Base-by-base conservation (phyloP, 768 basidiomycete genomes). In the Termitomyces heimii region DNA sequence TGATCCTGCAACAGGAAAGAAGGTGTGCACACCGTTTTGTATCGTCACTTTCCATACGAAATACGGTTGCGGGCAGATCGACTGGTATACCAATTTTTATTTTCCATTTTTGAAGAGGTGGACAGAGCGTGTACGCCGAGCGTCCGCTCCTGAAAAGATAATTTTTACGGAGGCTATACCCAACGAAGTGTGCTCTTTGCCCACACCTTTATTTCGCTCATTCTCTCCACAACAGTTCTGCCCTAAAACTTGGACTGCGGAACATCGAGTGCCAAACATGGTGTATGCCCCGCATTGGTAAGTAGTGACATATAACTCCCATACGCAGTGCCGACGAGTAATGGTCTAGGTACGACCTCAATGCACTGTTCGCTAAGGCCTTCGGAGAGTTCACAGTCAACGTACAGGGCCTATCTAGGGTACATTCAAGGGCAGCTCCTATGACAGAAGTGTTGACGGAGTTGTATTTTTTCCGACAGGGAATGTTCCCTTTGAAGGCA, bases 371-470 rank as follows among this genome's bases (percentile, higher is more conserved):
- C 72, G 71, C 73, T 26, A 97, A 97, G 69, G 80, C 82, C 2
- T 92, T 92, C 60, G 86, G 90, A 0, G 82, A 89, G 64, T 89
- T 98, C 70, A 85, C 85, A 0, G 90, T 93, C 43, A 96, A 98
- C 66, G 94, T 98, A 0, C 96, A 98, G 74, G 94, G 89, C 0
- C 71, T 98, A 14, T 89, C 96, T 0, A 76, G 89, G 70, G 94
- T 95, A 66, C 42, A 81, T 70, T 35, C 9, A 29, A 39, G 44
- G 18, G 29, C 53, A 7, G 16, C 8, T 13, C 5, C 22, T 14
- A 20, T 59, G 28, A 47, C 5, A 10, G 13, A 24, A 42, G 28
- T 8, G 0, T 35, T 55, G 16, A 51, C 16, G 14, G n/a, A 18
- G 26, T 22, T 14, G 13, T 24, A 8, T 35, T 20, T 16, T 31